Base-by-base conservation (phyloP, 768 basidiomycete species). In the Russula foetens region DNA sequence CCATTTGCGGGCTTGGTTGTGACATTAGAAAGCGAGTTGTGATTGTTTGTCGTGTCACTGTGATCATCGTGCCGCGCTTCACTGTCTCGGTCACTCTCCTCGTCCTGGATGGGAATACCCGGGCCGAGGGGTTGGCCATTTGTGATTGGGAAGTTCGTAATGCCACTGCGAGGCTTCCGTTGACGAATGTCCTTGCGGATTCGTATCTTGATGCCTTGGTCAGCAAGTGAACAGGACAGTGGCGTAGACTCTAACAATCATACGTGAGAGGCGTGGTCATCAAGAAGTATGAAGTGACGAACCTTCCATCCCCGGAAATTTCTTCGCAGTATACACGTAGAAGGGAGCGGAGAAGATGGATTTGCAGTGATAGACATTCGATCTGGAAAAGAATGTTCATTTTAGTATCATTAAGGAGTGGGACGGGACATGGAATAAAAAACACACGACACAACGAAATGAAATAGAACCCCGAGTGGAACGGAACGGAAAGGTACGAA, bases 231-330 rank as follows among this genome's bases (percentile, higher is more conserved):
- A 65, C 86, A 90, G 2, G 93, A 95, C 0, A 96, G 79, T 3
- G 86, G 84, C 0, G 93, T 94, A 4, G 91, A 93, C 73, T 93
- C 93, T 93, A 70, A 47, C 51, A 43, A 19, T 43, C 35, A 55
- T 23, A 48, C 39, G 46, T 58, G 31, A 64, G 48, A 11, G 14
- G 56, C 53, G 28, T 35, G 46, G 53, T 28, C 53, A 38, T 45
- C 31, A 21, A 44, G 19, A 33, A 31, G 48, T 15, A 60, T 28
- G 23, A 44, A 50, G 28, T 43, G 11, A 73, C 84, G 26, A 65
- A 90, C 92, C 87, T 79, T 92, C 90, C 90, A 95, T 95, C 26
- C 94, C 93, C 0, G 94, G 93, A 70, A 96, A 97, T 73, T 94
- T 93, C 80, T 97, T 97, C 17, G 92, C 91, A 0, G 93, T 93